These are phyloP conservation scores for Pelargonium hybrid DNA, from an alignment of 441 rosid genomes.

Conservation along the genomic window DNA sequence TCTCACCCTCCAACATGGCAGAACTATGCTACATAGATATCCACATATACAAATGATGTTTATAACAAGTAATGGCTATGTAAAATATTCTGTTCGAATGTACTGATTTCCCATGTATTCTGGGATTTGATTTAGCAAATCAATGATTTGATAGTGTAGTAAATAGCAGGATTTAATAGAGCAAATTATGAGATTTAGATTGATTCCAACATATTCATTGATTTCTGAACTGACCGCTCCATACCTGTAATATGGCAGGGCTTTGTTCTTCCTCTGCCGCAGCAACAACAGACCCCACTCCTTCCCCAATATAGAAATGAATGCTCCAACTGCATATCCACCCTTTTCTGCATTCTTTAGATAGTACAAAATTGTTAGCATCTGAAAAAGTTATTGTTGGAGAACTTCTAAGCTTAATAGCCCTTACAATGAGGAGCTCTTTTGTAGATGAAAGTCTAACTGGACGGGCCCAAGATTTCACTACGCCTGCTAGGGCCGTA, in stretches of 20 bases:
- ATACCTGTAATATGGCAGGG: slow-evolving; percentile 91
- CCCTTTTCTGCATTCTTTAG: slow-evolving; percentile 72
- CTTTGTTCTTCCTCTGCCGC: slow-evolving; percentile 92
- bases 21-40: neutral
- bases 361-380: slow-evolving; percentile 22
- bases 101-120: too few relatives aligned
- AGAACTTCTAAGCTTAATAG: slow-evolving; percentile 3
- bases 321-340: slow-evolving; percentile 92
- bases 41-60: neutral
- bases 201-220: too few relatives aligned
- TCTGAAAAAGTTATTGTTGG: slow-evolving; percentile 12
- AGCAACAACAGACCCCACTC: slow-evolving; percentile 84
- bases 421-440: slow-evolving; percentile 63
- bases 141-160: too few relatives aligned
- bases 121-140: too few relatives aligned
- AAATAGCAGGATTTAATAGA: too few relatives aligned
- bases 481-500: slow-evolving; percentile 72
- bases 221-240: slow-evolving; percentile 6
- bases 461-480: slow-evolving; percentile 78
- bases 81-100: too few relatives aligned
- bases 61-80: neutral
- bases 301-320: slow-evolving; percentile 90
- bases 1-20: neutral
- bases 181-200: too few relatives aligned
- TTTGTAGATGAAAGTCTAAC: slow-evolving; percentile 52